phyloP scores from a whole-genome alignment of 2,329 filamentous ascomycete genomes.

The Trichoderma hamatum region DNA sequence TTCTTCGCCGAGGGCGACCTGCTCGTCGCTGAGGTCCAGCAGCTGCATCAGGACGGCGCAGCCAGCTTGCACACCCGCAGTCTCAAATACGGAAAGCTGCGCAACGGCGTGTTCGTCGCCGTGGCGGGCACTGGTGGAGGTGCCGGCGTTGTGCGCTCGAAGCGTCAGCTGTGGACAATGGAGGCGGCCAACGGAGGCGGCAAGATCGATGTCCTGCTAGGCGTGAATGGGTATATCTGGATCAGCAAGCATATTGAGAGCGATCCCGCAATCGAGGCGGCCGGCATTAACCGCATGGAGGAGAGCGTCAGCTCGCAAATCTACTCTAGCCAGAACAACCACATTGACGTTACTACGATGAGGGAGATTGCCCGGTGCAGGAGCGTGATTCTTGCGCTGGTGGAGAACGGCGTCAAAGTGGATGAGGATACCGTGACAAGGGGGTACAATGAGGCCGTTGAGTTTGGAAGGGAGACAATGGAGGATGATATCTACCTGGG shows the following conservation, averaged over 20 bases:
- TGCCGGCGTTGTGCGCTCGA: slow-evolving; percentile 78
- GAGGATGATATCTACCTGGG: slow-evolving; percentile 64
- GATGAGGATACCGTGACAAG: slow-evolving; percentile 86
- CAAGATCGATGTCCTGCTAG: slow-evolving; percentile 82
- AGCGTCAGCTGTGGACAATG: slow-evolving; percentile 87
- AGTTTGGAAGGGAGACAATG: slow-evolving; percentile 66
- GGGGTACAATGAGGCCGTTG: slow-evolving; percentile 80
- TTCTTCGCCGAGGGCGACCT: slow-evolving; percentile 97
- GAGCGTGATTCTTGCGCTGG: slow-evolving; percentile 79
- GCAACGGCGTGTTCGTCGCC: slow-evolving; percentile 87
- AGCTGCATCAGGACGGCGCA: slow-evolving; percentile 80
- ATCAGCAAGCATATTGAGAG: slow-evolving; percentile 80
- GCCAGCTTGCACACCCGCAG: slow-evolving; percentile 88
- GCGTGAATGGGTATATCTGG: slow-evolving; percentile 97
- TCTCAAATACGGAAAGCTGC: slow-evolving; percentile 91
- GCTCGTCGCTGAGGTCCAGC: slow-evolving; percentile 92
- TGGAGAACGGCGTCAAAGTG: slow-evolving; percentile 79
- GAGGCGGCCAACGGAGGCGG: slow-evolving; percentile 58
- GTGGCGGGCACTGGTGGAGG: slow-evolving; percentile 84
- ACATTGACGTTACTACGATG: slow-evolving; percentile 74
- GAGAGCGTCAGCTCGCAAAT: slow-evolving; percentile 83
- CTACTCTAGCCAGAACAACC: slow-evolving; percentile 94
- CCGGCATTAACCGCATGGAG: slow-evolving; percentile 80
- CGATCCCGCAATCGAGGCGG: slow-evolving; percentile 51
- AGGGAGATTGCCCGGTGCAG: slow-evolving; percentile 84